Evolutionary conservation across 805 yeast species (phyloP).

Genomic region (Millerozyma acaciae): DNA sequence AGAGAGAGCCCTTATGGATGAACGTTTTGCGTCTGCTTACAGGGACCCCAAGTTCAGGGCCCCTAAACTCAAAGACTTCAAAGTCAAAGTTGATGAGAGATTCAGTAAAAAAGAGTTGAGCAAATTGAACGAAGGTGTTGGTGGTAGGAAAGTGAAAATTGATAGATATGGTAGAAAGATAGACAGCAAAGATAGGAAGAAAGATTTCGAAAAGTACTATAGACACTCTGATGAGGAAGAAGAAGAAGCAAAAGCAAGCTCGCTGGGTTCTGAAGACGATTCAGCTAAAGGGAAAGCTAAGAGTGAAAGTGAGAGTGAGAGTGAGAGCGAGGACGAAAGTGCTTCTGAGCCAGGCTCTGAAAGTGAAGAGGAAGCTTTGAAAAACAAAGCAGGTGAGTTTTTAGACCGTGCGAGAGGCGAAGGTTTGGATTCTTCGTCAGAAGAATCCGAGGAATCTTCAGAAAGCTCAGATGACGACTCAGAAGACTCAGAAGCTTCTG

Average conservation of each 20-base stretch:
- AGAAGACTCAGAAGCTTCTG: slow-evolving; percentile 38
- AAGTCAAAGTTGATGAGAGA: slow-evolving; percentile 80
- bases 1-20: slow-evolving; percentile 44
- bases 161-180: slow-evolving; percentile 87
- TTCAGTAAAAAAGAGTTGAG: slow-evolving; percentile 64
- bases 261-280: too few species aligned
- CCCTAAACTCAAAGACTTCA: slow-evolving; percentile 65
- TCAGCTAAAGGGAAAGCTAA: slow-evolving; percentile 14
- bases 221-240: too few species aligned
- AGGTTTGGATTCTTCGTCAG: slow-evolving; percentile 37
- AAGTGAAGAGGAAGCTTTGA: slow-evolving; percentile 20
- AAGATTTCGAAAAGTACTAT: slow-evolving; percentile 64
- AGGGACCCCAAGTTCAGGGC: slow-evolving; percentile 84
- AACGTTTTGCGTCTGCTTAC: slow-evolving; percentile 74
- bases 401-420: slow-evolving; percentile 70
- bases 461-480: slow-evolving; percentile 42
- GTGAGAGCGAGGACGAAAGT: slow-evolving; percentile 14
- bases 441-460: slow-evolving; percentile 27
- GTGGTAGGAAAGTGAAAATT: slow-evolving; percentile 60
- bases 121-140: slow-evolving; percentile 39
- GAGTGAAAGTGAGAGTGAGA: slow-evolving; percentile 10
- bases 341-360: slow-evolving; percentile 9
- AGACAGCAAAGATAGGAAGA: slow-evolving; percentile 36
- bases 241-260: slow-evolving; percentile 28
- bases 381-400: slow-evolving; percentile 14